Conservation (phyloP, 176 grass and related monocot genomes). For the Oryza glaberrima region DNA sequence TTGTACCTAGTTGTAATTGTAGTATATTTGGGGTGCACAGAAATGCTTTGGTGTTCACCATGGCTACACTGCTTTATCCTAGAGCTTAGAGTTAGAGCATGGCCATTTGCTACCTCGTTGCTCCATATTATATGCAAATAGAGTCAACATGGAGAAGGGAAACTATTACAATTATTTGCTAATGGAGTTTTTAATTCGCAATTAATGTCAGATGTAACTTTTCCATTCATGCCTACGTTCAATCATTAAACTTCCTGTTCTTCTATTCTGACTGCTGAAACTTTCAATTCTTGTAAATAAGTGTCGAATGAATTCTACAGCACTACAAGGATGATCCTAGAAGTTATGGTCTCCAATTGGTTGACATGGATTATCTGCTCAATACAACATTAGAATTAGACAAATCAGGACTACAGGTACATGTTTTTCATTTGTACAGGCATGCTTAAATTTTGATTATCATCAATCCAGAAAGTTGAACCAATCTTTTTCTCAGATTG, state of each 20-base stretch:
- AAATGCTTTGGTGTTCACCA: neutral
- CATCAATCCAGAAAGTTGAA: slow-evolving; percentile 15
- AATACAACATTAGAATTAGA: slow-evolving; percentile 80
- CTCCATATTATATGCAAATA: neutral
- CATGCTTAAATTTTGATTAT: neutral
- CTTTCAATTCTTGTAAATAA: neutral
- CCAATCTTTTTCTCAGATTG: slow-evolving; percentile 55
- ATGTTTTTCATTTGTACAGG: neutral
- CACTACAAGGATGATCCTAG: slow-evolving; percentile 63
- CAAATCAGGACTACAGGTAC: slow-evolving; percentile 81
- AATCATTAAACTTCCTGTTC: neutral
- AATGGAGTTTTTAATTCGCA: neutral
- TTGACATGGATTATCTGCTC: slow-evolving; percentile 60
- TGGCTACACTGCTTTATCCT: neutral
- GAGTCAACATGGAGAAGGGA: neutral
- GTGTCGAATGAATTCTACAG: slow-evolving; percentile 41
- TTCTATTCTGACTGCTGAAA: neutral
- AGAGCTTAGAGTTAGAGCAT: neutral
- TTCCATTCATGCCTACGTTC: neutral
- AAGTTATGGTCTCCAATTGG: slow-evolving; percentile 75
- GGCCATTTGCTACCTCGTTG: neutral
- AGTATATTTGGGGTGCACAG: neutral
- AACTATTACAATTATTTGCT: neutral
- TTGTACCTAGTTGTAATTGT: neutral
- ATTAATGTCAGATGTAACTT: slow-evolving; percentile 8